phyloP scores from a whole-genome alignment of 1,284 basidiomycete genomes.

The Meira miltonrushii region DNA sequence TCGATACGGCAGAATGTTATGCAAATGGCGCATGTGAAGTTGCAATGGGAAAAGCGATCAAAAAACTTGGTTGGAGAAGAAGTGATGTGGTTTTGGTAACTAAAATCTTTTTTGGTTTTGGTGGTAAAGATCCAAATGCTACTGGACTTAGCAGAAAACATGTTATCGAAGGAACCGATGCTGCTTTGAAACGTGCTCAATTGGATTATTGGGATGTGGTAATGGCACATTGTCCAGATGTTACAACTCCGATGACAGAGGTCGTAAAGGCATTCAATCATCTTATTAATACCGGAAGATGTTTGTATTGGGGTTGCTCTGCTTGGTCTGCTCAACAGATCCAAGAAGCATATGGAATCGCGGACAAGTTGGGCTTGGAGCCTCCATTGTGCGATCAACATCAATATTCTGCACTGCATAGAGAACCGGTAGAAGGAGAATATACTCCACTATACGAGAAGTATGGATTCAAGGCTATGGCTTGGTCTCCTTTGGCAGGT shows the following conservation, averaged over 20 bases:
- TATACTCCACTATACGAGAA: conserved; percentile 56
- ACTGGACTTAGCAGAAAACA: conserved; percentile 68
- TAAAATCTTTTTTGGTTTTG: conserved; percentile 59
- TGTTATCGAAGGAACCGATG: conserved; percentile 72
- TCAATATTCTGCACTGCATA: conserved; percentile 63
- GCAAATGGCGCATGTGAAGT: conserved; percentile 67
- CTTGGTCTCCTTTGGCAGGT: conserved; percentile 67
- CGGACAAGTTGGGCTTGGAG: conserved; percentile 65
- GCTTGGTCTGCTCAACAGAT: conserved; percentile 73
- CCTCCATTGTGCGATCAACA: conserved; percentile 72
- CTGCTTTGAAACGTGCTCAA: conserved; percentile 65
- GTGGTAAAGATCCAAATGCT: conserved; percentile 59
- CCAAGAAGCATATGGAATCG: conserved; percentile 69
- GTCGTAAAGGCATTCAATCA: conserved; percentile 62
- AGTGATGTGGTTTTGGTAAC: conserved; percentile 70
- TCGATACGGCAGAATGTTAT: conserved; percentile 66
- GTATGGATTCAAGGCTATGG: conserved; percentile 25
- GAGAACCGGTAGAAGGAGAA: conserved; percentile 73
- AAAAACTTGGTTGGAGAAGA: conserved; percentile 67
- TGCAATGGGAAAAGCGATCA: conserved; percentile 72
- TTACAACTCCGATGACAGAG: conserved; percentile 60
- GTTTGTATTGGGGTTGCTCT: conserved; percentile 66
- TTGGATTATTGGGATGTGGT: conserved; percentile 63
- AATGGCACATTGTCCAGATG: conserved; percentile 59
- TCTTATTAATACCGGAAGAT: conserved; percentile 59